A percentile compares a stretch with the other conserved stretches of the same genome.
Conservation (phyloP, 164 flowering plant species). For the Macadamia integrifolia region DNA sequence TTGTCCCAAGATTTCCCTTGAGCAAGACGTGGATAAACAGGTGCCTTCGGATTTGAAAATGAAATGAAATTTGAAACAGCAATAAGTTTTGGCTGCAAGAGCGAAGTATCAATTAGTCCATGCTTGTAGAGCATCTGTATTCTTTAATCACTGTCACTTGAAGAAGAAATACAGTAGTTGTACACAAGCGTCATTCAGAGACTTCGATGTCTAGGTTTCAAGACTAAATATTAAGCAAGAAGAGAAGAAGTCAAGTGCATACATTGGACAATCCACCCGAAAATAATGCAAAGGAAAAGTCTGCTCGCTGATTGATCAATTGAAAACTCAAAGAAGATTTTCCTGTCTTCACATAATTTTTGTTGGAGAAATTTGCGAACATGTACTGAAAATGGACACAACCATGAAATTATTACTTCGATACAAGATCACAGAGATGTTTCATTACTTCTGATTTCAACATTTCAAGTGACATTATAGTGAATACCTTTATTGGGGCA, state of each 20-base stretch:
- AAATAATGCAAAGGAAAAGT: constrained; percentile 54
- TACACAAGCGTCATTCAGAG: background rate
- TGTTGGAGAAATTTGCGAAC: constrained; percentile 28
- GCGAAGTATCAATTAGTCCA: background rate
- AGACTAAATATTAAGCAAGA: background rate
- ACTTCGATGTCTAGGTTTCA: background rate
- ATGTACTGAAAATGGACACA: constrained; percentile 27
- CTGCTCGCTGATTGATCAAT: constrained; percentile 58
- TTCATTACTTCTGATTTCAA: background rate
- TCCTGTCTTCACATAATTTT: constrained; percentile 38
- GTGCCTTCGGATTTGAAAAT: constrained; percentile 67
- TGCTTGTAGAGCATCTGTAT: background rate
- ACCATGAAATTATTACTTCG: background rate
- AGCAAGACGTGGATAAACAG: constrained; percentile 75
- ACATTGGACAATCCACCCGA: constrained; percentile 49
- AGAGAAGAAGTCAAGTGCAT: constrained; percentile 4
- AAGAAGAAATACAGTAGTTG: background rate
- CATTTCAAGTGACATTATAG: background rate
- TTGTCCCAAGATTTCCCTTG: constrained; percentile 67
- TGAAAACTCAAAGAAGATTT: constrained; percentile 37
- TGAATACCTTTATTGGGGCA: constrained; percentile 55
- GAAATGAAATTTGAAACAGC: constrained; percentile 49
- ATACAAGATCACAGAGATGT: background rate
- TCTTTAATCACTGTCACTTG: background rate
- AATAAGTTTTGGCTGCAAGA: constrained; percentile 56